Base-by-base conservation (phyloP, 202 grass and related monocot genomes). In the Dendrocalamus latiflorus region DNA sequence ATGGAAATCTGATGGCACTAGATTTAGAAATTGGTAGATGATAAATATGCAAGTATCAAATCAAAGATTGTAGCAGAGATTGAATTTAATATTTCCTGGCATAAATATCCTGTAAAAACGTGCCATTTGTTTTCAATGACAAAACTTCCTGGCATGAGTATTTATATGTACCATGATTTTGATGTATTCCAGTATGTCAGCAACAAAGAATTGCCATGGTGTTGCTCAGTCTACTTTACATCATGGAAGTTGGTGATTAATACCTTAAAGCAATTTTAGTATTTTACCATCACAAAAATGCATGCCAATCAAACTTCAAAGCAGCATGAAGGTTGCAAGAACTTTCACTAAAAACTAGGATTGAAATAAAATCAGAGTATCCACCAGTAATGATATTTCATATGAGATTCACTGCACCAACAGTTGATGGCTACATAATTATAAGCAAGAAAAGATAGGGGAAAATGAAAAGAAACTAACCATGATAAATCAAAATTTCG, bases 1-100 rank as follows among this genome's bases (percentile, higher is more conserved):
- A 77, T 5, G 56, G 71, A 70, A 82, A 64, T 75, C 67, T 77
- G 43, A 87, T 82, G 64, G 13, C 17, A 1, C 54, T 87, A 62
- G 72, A 87, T 70, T 36, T 87, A 70, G 78, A 82, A 64, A 70
- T 33, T 20, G 85, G 78, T 34, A 82, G 72, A 82, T 87, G 63
- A 82, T 83, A 63, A 72, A 44, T 70, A 25, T 77, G 44, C 6
- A 43, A n/a, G 55, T 53, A 55, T 8, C 12, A 67, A 45, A 53
- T 62, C 20, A 82, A 56, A 26, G 24, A 77, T 47, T 45, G 4
- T 43, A 72, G 28, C 3, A 70, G 18, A 75, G 53, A 39, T 68
- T 75, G 8, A 28, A 22, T 24, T 87, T 75, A 30, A 15, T 48
- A 50, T 30, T 49, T 62, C 42, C 5, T 76, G 12, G 21, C 71